Percentiles rank a stretch among this genome's conserved stretches.
Conservation (phyloP, 2,329 filamentous ascomycete species). For the Xylariomycetidae sp. region DNA sequence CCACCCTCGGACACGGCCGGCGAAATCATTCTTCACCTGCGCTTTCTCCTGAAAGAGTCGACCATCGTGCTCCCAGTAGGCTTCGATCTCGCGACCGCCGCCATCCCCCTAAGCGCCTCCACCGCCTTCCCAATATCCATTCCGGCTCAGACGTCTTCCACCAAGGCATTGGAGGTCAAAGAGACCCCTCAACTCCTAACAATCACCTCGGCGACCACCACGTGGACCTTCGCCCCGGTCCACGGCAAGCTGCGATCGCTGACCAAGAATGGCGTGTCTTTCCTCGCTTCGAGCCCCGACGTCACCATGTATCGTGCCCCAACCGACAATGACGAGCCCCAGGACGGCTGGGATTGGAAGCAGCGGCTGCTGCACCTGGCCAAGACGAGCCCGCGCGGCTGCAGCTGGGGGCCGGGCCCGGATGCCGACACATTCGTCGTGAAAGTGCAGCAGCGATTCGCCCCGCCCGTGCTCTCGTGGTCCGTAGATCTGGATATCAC, state of each 20-base stretch:
- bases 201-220: slow-evolving; percentile 16
- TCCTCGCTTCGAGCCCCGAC: slow-evolving; percentile 18
- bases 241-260: slow-evolving; percentile 20
- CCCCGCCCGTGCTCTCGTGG: slow-evolving; percentile 61
- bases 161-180: slow-evolving; percentile 13
- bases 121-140: slow-evolving; percentile 2
- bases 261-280: slow-evolving; percentile 19
- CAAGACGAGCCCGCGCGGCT: slow-evolving; percentile 30
- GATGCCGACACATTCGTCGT: slow-evolving; percentile 31
- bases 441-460: slow-evolving; percentile 45
- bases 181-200: slow-evolving; percentile 20
- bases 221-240: slow-evolving; percentile 22
- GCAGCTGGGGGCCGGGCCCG: slow-evolving; percentile 14
- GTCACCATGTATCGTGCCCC: slow-evolving; percentile 55
- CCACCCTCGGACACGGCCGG: slow-evolving; percentile 4
- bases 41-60: slow-evolving; percentile 19
- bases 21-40: slow-evolving; percentile 22
- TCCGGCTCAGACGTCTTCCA: slow-evolving; percentile 1
- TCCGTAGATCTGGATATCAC: slow-evolving; percentile 44
- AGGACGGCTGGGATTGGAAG: slow-evolving; percentile 53
- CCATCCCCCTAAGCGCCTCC: slow-evolving; percentile 15
- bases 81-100: slow-evolving; percentile 26
- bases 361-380: slow-evolving; percentile 38
- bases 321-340: slow-evolving; percentile 60
- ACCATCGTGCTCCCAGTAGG: slow-evolving; percentile 18